Base-by-base conservation (phyloP, 2,329 filamentous ascomycete species). In the Beauveria rudraprayagi region DNA sequence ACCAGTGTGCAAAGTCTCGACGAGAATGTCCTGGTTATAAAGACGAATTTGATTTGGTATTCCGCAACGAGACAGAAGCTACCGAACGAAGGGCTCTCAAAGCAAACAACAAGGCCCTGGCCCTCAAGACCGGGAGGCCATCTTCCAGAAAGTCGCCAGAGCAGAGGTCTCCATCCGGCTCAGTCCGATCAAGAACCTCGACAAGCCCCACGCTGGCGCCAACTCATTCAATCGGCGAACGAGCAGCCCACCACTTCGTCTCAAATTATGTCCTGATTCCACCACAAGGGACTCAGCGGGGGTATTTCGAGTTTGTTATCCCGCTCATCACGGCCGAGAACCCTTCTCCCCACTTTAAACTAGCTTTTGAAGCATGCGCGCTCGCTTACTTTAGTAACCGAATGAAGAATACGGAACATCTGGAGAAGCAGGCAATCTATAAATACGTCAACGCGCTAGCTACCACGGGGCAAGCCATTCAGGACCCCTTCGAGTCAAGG, bases 31-130 rank as follows among this genome's bases (percentile, higher is more conserved):
- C 85, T 3, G 86, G 86, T 51, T 88, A 88, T 72, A 85, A 84
- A 70, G 84, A 89, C 68, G 86, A 89, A 65, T 88, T 90, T 66
- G 87, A 90, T 66, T 74, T 90, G 26, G 82, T 90, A 60, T 89
- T 90, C 67, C 84, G 87, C 61, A 87, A 90, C 70, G 87, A 90
- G 74, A 90, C 87, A 30, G 82, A 83, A 65, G 85, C 86, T 1
- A 87, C 86, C 40, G 85, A 86, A 67, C 79, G 82, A 63, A 80
- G 85, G 67, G 85, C 83, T 17, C 79, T 80, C 61, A 84, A 81
- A 67, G 78, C 80, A 47, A 81, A 72, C 70, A 79, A 76, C 69
- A 84, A 82, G 65, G 72, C 74, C 1, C 65, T 74, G 41, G 69
- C 70, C 14, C 71, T 73, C 28, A 80, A 72, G 66, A 63, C 67